Base-by-base conservation (phyloP, 768 basidiomycete species). In the Mycena indigotica region DNA sequence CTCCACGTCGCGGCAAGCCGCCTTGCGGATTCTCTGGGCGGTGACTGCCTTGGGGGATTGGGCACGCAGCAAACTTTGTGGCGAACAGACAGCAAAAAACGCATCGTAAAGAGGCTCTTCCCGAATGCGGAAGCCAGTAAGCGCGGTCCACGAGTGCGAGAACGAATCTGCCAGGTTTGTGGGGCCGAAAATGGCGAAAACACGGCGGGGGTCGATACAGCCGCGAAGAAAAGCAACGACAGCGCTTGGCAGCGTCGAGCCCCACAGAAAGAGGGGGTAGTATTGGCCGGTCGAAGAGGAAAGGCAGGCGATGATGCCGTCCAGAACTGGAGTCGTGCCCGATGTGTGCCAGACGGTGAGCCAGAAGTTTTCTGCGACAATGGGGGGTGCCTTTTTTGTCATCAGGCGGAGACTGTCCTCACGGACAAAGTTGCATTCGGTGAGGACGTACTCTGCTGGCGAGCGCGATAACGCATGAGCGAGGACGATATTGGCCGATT, bases 241-340 rank as follows among this genome's bases (percentile, higher is more conserved):
- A 52, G 69, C 67, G 30, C 62, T 55, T 5, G 40, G 51, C 28
- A 80, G 65, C 70, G 71, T 44, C 8, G 41, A 23, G 6, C 75
- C 70, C 78, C 80, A 84, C 35, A 85, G 60, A 66, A 84, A 85
- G 54, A 84, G 69, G 26, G 83, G 84, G 52, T 83, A 75, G 45
- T 78, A 8, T 6, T 6, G 71, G 49, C 83, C 79, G 41, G 76
- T 60, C 19, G 71, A 72, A 56, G 73, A 77, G 45, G 69, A 69
- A 49, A 78, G 75, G 62, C 82, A 85, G 13, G 83, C 73, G 41
- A 85, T 52, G 35, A 80, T 73, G 39, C 82, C 58, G 24, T 80
- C 77, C 45, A 82, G 73, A 1, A 68, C 67, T 13, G 59, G 58
- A 1, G 51, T 26, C 30, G 68, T 67, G 15, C 69, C 64, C n/a